Evolutionary conservation across 768 basidiomycete species (phyloP).

Genomic region (Termitomyces sp.): DNA sequence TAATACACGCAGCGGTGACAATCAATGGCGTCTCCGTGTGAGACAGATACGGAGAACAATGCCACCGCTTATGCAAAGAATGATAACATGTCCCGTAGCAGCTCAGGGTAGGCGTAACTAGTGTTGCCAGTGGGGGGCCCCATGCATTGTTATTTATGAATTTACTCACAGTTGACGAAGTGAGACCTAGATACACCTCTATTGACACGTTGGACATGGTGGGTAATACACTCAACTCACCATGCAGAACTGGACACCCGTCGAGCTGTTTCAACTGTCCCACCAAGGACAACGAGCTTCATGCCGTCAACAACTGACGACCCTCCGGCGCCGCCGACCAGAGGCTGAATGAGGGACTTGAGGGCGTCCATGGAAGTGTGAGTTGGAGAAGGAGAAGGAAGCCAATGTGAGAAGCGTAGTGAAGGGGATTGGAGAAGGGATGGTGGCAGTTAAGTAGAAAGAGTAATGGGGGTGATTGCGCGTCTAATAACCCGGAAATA

Average conservation of each 20-base stretch:
- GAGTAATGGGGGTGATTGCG: slow-evolving; percentile 10
- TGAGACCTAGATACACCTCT: slow-evolving; percentile 48
- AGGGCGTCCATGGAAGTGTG: slow-evolving; percentile 59
- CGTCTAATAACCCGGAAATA: slow-evolving; percentile 14
- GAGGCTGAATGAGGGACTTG: slow-evolving; percentile 76
- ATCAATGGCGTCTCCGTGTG: background rate
- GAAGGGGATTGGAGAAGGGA: slow-evolving; percentile 2
- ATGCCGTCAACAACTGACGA: slow-evolving; percentile 83
- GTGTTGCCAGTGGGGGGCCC: slow-evolving; percentile 4
- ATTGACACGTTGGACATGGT: background rate
- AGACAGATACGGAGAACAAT: background rate
- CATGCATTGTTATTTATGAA: slow-evolving; percentile 4
- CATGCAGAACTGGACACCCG: slow-evolving; percentile 79
- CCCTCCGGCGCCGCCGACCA: slow-evolving; percentile 68
- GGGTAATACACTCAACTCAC: slow-evolving; percentile 32
- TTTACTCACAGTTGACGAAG: slow-evolving; percentile 75
- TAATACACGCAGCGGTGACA: slow-evolving; percentile 1
- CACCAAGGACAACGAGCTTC: slow-evolving; percentile 85
- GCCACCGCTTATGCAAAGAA: background rate
- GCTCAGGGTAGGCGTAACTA: background rate
- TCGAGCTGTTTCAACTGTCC: slow-evolving; percentile 82
- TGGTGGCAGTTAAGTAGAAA: slow-evolving; percentile 10
- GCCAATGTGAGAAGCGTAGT: slow-evolving; percentile 15
- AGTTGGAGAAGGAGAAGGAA: slow-evolving; percentile 10
- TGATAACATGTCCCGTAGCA: background rate